Evolutionary conservation across 805 yeast species (phyloP).

Genomic region (Barnettozyma populi): DNA sequence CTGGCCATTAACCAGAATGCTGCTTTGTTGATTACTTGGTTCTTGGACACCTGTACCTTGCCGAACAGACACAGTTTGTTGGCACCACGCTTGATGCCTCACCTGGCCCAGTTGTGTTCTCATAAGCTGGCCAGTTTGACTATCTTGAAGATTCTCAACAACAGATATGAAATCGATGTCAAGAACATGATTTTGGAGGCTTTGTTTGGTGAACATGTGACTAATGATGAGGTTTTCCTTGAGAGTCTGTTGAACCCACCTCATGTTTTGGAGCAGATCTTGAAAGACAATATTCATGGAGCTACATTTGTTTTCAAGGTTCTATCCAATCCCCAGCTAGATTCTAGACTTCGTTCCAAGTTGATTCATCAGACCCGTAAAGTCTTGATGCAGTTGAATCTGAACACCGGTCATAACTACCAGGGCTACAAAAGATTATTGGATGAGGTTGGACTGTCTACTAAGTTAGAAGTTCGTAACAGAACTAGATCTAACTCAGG

Average conservation of each 20-base stretch:
- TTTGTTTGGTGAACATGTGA: conserved; percentile 50
- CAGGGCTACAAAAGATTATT: conserved; percentile 81
- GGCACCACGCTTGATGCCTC: conserved; percentile 55
- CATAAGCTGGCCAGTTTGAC: conserved; percentile 85
- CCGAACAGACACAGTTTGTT: conserved; percentile 63
- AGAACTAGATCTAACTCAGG: conserved; percentile 22
- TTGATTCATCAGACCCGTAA: conserved; percentile 58
- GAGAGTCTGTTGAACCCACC: conserved; percentile 32
- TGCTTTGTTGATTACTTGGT: conserved; percentile 87
- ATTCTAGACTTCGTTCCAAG: conserved; percentile 48
- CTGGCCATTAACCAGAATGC: conserved; percentile 84
- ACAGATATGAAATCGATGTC: conserved; percentile 58
- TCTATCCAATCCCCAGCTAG: conserved; percentile 65
- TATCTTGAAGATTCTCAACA: conserved; percentile 69
- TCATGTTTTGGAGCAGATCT: conserved; percentile 46
- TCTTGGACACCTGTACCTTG: conserved; percentile 73
- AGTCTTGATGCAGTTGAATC: conserved; percentile 53
- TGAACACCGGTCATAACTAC: conserved; percentile 31
- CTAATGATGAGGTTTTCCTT: conserved; percentile 13
- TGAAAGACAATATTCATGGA: conserved; percentile 65
- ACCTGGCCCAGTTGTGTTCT: conserved; percentile 58
- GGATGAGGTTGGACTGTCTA: conserved; percentile 80
- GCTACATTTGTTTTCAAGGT: conserved; percentile 76
- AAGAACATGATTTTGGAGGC: conserved; percentile 56
- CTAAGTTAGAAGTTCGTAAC: conserved; percentile 16